Conservation (phyloP, 1,139 yeast genomes). For the Petasospora rhodanensis region DNA sequence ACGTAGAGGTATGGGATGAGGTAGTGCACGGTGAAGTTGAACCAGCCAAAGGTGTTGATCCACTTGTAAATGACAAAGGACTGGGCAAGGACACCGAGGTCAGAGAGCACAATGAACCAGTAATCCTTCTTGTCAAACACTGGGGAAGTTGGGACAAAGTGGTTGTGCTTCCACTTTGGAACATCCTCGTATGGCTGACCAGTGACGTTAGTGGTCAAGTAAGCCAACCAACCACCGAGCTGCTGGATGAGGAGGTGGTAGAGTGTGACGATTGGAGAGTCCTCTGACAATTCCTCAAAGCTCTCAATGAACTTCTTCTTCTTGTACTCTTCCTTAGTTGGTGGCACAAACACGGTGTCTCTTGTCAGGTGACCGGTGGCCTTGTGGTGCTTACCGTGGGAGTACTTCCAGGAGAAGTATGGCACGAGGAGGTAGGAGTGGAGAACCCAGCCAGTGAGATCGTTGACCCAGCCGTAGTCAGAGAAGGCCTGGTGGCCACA, state of each 20-base stretch:
- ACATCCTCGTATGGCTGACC: conserved; percentile 45
- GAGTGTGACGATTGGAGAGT: conserved; percentile 50
- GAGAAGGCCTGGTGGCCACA: conserved; percentile 65
- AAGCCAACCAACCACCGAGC: conserved; percentile 47
- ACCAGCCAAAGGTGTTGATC: conserved; percentile 43
- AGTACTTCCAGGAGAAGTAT: conserved; percentile 58
- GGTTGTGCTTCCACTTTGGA: conserved; percentile 33
- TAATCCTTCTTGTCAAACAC: conserved; percentile 51
- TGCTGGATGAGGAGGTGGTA: conserved; percentile 44
- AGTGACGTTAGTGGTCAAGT: conserved; percentile 47
- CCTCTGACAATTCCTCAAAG: conserved; percentile 36
- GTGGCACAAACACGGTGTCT: conserved; percentile 60
- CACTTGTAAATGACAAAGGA: conserved; percentile 42
- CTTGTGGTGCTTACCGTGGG: conserved; percentile 61
- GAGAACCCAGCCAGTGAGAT: conserved; percentile 54
- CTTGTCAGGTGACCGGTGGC: conserved; percentile 58
- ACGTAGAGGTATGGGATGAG: conserved; percentile 52
- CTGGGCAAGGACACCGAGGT: conserved; percentile 46
- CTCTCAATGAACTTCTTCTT: conserved; percentile 36
- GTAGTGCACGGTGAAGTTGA: conserved; percentile 48
- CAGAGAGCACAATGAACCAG: conserved; percentile 51
- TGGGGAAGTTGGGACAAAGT: conserved; percentile 51
- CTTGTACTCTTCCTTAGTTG: conserved; percentile 44
- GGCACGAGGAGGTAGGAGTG: conserved; percentile 58
- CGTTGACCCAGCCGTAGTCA: conserved; percentile 52